These are phyloP conservation scores for Xylaria intraflava DNA, from an alignment of 495 filamentous ascomycete species.

Conservation along the genomic window DNA sequence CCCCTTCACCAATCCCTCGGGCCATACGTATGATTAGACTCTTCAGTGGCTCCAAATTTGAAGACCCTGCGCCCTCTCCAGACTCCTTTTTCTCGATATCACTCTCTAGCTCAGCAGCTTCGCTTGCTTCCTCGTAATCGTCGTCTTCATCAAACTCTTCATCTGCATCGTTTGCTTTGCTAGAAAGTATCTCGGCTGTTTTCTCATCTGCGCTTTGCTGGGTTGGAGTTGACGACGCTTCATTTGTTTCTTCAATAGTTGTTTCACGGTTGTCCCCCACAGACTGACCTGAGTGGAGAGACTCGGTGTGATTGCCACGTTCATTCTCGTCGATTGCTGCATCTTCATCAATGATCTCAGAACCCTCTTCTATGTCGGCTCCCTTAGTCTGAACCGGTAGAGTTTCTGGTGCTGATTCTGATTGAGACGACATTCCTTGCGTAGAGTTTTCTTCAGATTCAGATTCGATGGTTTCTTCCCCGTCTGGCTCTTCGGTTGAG, in stretches of 20 bases:
- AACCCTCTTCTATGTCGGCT: background rate
- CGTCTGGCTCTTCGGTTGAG: background rate
- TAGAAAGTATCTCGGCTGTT: background rate
- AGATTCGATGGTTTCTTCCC: conserved; percentile 20
- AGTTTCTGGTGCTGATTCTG: background rate
- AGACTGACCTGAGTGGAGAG: background rate
- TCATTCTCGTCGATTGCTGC: too few relatives aligned
- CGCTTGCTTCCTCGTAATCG: conserved; percentile 17
- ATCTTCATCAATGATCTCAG: background rate
- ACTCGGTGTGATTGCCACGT: background rate
- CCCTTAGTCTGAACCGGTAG: background rate
- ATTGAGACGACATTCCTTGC: background rate
- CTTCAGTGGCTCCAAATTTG: conserved; percentile 19
- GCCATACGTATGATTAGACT: conserved; percentile 21
- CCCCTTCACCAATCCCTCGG: conserved; percentile 16
- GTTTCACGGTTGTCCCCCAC: background rate
- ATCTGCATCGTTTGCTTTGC: background rate
- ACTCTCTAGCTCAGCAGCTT: conserved; percentile 13
- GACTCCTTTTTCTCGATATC: conserved; percentile 19
- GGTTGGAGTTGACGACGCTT: background rate
- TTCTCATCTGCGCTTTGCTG: background rate
- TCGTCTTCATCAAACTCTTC: conserved; percentile 22
- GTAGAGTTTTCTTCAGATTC: conserved; percentile 10
- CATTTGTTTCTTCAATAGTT: background rate
- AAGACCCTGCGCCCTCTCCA: conserved; percentile 16